Percentiles rank a stretch among this genome's conserved stretches.
These are phyloP conservation scores for Pterocarpus macrocarpus DNA, from an alignment of 306 rosid genomes.

Conservation along the genomic window DNA sequence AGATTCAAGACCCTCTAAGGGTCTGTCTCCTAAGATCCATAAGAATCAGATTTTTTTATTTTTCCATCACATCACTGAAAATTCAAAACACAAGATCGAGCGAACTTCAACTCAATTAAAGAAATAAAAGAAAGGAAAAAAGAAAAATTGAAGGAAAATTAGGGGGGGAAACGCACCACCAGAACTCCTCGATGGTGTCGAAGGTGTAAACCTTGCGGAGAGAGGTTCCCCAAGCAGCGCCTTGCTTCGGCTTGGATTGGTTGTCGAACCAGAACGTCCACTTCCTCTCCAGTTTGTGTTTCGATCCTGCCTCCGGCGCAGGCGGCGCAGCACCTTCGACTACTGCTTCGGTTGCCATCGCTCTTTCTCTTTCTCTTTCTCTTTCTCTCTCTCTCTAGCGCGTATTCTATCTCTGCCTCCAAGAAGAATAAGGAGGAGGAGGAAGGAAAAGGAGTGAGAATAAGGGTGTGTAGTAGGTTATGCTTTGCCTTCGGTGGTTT, in stretches of 20 bases:
- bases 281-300: conserved; percentile 78
- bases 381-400: background rate
- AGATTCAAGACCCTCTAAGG: conserved; percentile 4
- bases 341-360: conserved; percentile 76
- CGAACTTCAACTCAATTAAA: background rate
- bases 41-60: background rate
- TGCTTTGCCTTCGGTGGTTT: background rate
- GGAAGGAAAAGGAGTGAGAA: background rate
- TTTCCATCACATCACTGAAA: background rate
- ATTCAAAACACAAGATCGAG: conserved; percentile 17
- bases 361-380: background rate
- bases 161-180: conserved; percentile 64
- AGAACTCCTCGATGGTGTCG: conserved; percentile 91
- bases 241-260: conserved; percentile 87
- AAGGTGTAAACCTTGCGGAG: conserved; percentile 82
- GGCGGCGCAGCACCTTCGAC: conserved; percentile 28
- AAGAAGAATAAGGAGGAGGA: background rate
- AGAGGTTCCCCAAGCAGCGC: conserved; percentile 89
- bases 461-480: background rate
- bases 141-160: background rate
- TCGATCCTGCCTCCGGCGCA: conserved; percentile 19
- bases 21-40: conserved; percentile 38
- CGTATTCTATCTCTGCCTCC: background rate
- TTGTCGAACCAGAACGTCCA: conserved; percentile 99
- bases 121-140: background rate